Evolutionary conservation across 163 green algal species (phyloP), one percentile per base, ranked within the genome.

Genomic region (Scenedesmus sp.): DNA sequence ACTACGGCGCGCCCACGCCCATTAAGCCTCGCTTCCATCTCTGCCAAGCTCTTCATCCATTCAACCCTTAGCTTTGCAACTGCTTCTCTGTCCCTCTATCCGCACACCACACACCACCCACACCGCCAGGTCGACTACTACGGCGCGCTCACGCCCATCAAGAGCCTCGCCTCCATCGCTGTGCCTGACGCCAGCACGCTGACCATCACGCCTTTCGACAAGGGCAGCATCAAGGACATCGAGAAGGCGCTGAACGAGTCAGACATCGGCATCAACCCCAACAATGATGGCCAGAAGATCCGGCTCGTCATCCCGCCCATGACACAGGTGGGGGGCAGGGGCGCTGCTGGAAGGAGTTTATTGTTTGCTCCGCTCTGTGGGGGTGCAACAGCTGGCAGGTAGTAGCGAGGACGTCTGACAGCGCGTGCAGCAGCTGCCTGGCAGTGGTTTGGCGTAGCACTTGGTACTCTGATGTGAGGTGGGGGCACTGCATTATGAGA

Each of bases 211-310:
- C 97, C 97, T 10, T 98, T 98, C 93, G 97, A 99, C 95, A 97
- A 96, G 92, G 62, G 56, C 20, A 87, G 90, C 54, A 94, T 98
- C 87, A 89, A 95, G 64, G 95, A 94, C 86, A 99, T 99, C 55
- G 98, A 99, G 92, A 96, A 96, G 88, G 98, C 97, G 16, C 97
- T 99, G 86, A 96, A 97, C 86, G 93, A 96, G 77, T 96, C 94
- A 1, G 98, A 99, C 94, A 89, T 99, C 9, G 98, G 97, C 64
- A 94, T 99, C 55, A 99, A 97, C 46, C 98, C 98, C 79, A 98
- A 93, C 93, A 99, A 99, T 94, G 98, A 99, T 88, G 98, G 98
- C 66, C 97, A 98, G 62, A 91, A 98, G n/a, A 99, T 99, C 89
- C 95, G 98, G 5, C 94, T 99, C 84, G 96, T 95, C 88, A 95